These are phyloP conservation scores for Tricholoma matsutake DNA, from an alignment of 768 basidiomycete genomes.

Conservation along the genomic window DNA sequence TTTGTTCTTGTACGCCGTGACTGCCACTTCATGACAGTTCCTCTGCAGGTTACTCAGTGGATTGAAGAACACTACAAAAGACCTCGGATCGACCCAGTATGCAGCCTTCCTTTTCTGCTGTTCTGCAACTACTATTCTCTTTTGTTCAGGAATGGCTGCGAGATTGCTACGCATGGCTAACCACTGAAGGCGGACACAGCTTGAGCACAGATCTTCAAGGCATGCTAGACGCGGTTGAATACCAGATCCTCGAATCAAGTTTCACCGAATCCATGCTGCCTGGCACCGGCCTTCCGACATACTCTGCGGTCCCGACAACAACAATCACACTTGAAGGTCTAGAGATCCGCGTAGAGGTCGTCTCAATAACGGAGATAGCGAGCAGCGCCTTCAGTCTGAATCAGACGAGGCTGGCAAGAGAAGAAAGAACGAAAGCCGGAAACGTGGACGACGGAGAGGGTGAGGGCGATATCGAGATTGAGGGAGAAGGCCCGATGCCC, in stretches of 20 bases:
- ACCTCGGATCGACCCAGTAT: conserved; percentile 62
- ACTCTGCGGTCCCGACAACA: conserved; percentile 36
- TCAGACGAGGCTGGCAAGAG: conserved; percentile 61
- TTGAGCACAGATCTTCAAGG: conserved; percentile 45
- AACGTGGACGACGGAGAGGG: conserved; percentile 38
- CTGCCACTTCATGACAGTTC: conserved; percentile 25
- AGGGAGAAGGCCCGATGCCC: conserved; percentile 74
- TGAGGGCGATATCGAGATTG: conserved; percentile 55
- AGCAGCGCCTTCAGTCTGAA: conserved; percentile 78
- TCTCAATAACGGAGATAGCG: conserved; percentile 79
- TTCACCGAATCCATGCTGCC: conserved; percentile 68
- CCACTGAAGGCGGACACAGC: conserved; percentile 43
- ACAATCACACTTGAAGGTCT: conserved; percentile 31
- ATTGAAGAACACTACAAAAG: conserved; percentile 52
- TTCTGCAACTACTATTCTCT: conserved; percentile 2
- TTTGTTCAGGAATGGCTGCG: conserved; percentile 69
- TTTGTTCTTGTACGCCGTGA: conserved; percentile 2
- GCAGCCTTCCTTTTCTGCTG: conserved; percentile 11
- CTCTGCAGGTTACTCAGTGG: conserved; percentile 46
- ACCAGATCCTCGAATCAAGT: conserved; percentile 70
- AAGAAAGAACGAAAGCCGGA: conserved; percentile 61
- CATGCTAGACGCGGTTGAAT: conserved; percentile 54
- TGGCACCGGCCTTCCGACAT: conserved; percentile 63
- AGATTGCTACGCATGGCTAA: conserved; percentile 67
- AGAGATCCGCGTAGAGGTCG: conserved; percentile 73